Percentiles rank a stretch among this genome's conserved stretches.
These are phyloP conservation scores for Elaeis guineensis DNA, from an alignment of 176 grass and related monocot species.

Conservation along the genomic window DNA sequence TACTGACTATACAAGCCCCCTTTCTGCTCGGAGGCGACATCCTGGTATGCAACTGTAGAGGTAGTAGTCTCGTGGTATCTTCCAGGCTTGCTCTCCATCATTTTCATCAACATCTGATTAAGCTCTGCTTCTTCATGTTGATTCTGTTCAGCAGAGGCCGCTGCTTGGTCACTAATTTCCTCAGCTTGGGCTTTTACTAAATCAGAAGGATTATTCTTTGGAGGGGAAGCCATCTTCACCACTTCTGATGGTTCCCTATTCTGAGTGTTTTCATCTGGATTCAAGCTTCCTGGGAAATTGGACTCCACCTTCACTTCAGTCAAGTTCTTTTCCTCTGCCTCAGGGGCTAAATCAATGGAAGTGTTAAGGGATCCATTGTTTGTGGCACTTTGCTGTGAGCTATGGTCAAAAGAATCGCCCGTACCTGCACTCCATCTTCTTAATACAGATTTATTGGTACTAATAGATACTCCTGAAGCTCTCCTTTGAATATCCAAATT, in stretches of 20 bases:
- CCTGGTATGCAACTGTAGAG: conserved; percentile 18
- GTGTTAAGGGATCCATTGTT: conserved; percentile 45
- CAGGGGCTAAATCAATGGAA: conserved; percentile 25
- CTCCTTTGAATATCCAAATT: conserved; percentile 65
- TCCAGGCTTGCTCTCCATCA: conserved; percentile 81
- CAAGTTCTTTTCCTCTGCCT: conserved; percentile 34
- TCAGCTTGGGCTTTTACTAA: conserved; percentile 39
- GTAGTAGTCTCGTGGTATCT: conserved; percentile 41
- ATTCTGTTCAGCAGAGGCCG: conserved; percentile 77
- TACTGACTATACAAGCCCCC: conserved; percentile 32
- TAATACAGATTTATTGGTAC: conserved; percentile 60
- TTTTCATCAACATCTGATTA: conserved; percentile 96
- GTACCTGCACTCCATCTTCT: conserved; percentile 94
- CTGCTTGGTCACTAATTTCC: conserved; percentile 41
- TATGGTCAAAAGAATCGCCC: conserved; percentile 57
- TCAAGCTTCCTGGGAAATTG: conserved; percentile 2
- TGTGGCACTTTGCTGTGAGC: conserved; percentile 41
- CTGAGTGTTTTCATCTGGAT: conserved; percentile 21
- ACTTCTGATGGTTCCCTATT: conserved; percentile 23
- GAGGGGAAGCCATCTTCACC: conserved; percentile 16
- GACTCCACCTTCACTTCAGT: conserved; percentile 31
- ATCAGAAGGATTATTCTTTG: conserved; percentile 31
- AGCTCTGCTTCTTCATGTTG: conserved; percentile 90
- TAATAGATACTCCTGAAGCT: conserved; percentile 39
- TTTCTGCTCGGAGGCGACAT: conserved; percentile 49